phyloP scores from a whole-genome alignment of 306 rosid species.

The Quercus parvula region DNA sequence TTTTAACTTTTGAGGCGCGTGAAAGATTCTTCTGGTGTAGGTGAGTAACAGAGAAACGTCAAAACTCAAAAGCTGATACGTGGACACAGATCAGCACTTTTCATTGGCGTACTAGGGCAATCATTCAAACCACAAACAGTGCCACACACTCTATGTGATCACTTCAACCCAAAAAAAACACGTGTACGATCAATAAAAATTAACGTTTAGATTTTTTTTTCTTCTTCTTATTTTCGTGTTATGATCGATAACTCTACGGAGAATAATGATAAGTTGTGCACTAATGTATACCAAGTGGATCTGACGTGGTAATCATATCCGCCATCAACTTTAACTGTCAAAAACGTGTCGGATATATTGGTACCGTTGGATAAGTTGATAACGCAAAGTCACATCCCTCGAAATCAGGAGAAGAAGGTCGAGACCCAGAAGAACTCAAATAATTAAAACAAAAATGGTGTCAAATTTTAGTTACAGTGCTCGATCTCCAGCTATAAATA shows the following conservation, averaged over 20 bases:
- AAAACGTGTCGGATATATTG: not conserved
- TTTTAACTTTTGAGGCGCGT: conserved; percentile 5
- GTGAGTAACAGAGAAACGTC: conserved; percentile 1
- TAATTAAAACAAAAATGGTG: conserved; percentile 45
- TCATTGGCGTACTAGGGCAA: not conserved
- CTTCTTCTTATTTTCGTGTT: not conserved
- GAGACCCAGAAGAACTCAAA: not conserved
- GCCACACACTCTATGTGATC: not conserved
- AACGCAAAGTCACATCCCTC: not conserved
- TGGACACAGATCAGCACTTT: conserved; percentile 29
- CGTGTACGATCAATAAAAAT: not conserved
- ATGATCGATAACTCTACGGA: not conserved
- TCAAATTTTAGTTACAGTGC: conserved; percentile 22
- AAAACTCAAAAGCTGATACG: conserved; percentile 15
- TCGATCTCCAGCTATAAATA: conserved; percentile 56
- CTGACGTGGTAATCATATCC: conserved; percentile 44
- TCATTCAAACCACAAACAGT: not conserved
- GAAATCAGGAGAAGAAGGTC: conserved; percentile 1
- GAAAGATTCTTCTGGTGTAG: not conserved
- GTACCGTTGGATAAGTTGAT: not conserved
- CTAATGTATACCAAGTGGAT: conserved; percentile 34
- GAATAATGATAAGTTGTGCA: not conserved
- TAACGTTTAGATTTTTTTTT: not conserved
- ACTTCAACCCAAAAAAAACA: not conserved
- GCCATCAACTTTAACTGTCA: conserved; percentile 3